Base-by-base conservation (phyloP, 148 eudicot species). In the Rheum nobile region DNA sequence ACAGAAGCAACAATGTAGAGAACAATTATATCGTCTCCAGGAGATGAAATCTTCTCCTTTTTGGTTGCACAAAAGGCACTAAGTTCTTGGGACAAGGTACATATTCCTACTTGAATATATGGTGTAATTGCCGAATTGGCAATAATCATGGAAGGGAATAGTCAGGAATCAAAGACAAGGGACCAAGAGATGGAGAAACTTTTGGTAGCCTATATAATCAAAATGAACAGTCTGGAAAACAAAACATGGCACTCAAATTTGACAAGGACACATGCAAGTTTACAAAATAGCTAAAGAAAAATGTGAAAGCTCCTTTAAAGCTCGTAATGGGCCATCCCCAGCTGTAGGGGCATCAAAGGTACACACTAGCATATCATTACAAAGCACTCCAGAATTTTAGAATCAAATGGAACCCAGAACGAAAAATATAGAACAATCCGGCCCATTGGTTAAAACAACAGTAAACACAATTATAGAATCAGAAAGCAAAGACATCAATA, bases 241-340 rank as follows among this genome's bases (percentile, higher is more conserved):
- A 63, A 14, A 26, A 11, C 14, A 26, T 59, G 67, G 34, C 31
- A 26, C 6, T 59, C 67, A 4, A 59, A 2, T 59, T 59, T 59
- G 34, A 59, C 67, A 59, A 59, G 34, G 65, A 59, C 32, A 65
- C 70, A 32, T 31, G 22, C 70, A 65, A 65, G 35, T 28, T 61
- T 61, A 29, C 67, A 61, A 37, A 61, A 19, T 32, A 29, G 41
- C 19, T 34, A 31, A 65, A 17, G 70, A 17, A 65, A 65, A 16
- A 65, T 65, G 70, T 65, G 21, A 65, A 65, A 65, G 70, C 70
- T 34, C 32, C 39, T 65, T 65, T 57, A 31, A 14, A 61, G 39
- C 70, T 65, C 39, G 6, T 34, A 65, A 16, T 65, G 70, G 70
- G 70, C 37, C 39, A 65, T 65, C 41, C 41, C 11, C 39, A 31